Conservation (phyloP, 441 rosid genomes). For the Pelargonium citronellum region DNA sequence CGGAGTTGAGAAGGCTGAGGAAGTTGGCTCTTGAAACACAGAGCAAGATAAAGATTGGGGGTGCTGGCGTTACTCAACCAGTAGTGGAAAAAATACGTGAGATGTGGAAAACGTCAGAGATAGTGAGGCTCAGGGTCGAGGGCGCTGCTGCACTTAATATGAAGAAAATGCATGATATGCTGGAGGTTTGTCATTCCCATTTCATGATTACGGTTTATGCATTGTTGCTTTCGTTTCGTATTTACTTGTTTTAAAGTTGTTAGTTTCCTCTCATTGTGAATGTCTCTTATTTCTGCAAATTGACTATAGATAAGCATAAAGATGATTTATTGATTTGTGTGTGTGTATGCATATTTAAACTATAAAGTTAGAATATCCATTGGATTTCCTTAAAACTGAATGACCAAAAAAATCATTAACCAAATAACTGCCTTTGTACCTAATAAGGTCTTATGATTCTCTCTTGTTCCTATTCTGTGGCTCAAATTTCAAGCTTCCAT, state of each 20-base stretch:
- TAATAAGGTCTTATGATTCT: not conserved
- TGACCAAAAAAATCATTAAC: not conserved
- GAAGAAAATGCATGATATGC: constrained; percentile 78
- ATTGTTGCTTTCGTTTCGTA: constrained; percentile 15
- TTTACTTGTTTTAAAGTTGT: constrained; percentile 7
- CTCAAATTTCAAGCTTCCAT: not conserved
- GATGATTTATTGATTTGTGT: not conserved
- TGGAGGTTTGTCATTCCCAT: constrained; percentile 56
- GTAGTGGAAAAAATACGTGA: constrained; percentile 66
- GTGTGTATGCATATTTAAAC: not conserved
- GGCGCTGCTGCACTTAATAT: constrained; percentile 82
- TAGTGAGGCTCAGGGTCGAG: constrained; percentile 76
- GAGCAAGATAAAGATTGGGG: constrained; percentile 53
- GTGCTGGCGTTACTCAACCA: constrained; percentile 66
- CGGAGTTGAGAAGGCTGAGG: constrained; percentile 73
- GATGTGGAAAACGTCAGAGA: constrained; percentile 70
- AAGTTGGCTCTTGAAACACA: constrained; percentile 57
- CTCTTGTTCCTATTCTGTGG: constrained; percentile 5
- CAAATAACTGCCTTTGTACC: constrained; percentile 1
- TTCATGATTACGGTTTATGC: constrained; percentile 15
- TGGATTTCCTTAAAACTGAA: not conserved
- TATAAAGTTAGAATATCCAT: not conserved
- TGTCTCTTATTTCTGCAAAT: not conserved
- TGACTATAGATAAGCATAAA: not conserved
- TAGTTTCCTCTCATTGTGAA: not conserved